These are phyloP conservation scores for Ceratobasidium theobromae DNA, from an alignment of 1,284 basidiomycete genomes.

Conservation along the genomic window DNA sequence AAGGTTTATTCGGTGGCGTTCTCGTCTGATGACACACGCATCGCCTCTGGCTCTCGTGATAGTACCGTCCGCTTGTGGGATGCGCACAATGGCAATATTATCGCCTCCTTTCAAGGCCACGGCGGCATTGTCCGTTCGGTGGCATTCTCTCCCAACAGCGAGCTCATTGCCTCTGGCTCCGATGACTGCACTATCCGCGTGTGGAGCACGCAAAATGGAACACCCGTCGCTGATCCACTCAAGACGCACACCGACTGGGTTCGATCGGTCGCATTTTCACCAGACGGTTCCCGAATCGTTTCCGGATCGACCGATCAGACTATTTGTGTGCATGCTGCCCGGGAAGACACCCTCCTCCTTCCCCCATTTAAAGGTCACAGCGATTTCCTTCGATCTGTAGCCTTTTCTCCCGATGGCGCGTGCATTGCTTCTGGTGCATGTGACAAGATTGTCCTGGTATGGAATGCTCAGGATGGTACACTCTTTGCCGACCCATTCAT, in stretches of 20 bases:
- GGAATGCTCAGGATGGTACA: too few species aligned
- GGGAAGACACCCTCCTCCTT: neutral
- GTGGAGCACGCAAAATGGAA: slow-evolving; percentile 24
- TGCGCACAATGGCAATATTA: too few species aligned
- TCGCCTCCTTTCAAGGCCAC: too few species aligned
- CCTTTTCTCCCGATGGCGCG: neutral
- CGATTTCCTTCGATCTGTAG: neutral
- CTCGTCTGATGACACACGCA: too few species aligned
- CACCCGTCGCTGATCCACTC: neutral
- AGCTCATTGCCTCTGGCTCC: slow-evolving; percentile 15
- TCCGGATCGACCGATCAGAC: slow-evolving; percentile 8
- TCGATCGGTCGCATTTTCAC: slow-evolving; percentile 22
- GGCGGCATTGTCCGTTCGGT: neutral
- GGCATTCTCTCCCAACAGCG: slow-evolving; percentile 24
- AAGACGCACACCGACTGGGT: neutral
- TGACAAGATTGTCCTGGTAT: too few species aligned
- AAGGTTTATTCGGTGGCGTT: too few species aligned
- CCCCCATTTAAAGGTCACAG: neutral
- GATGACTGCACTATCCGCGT: slow-evolving; percentile 2
- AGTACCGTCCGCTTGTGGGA: too few species aligned
- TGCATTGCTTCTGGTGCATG: too few species aligned
- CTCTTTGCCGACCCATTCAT: too few species aligned
- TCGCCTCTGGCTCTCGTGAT: too few species aligned
- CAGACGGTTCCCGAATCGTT: slow-evolving; percentile 15
- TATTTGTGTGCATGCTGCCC: slow-evolving; percentile 10